Conservation (phyloP, 1,139 yeast genomes). For the Yamadazyma membranifaciens region DNA sequence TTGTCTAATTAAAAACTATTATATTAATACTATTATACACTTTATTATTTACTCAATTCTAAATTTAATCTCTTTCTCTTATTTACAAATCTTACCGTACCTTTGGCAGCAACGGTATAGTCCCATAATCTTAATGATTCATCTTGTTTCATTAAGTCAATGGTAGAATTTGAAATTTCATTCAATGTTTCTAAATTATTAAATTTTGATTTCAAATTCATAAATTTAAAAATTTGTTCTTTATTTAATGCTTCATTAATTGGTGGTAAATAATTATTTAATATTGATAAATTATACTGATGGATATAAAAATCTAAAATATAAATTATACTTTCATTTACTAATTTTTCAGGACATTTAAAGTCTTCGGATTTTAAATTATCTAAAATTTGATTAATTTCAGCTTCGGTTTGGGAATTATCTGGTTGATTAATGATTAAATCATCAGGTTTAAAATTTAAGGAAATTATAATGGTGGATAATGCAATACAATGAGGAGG, state of each 20-base stretch:
- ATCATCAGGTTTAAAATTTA: slow-evolving; percentile 41
- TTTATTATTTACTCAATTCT: slow-evolving; percentile 20
- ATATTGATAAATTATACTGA: slow-evolving; percentile 36
- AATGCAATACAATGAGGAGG: slow-evolving; percentile 84
- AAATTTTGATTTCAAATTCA: slow-evolving; percentile 46
- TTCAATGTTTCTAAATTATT: slow-evolving; percentile 40
- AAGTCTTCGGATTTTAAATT: slow-evolving; percentile 40
- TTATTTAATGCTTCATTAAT: slow-evolving; percentile 37
- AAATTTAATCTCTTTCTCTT: slow-evolving; percentile 43
- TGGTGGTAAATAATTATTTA: slow-evolving; percentile 30
- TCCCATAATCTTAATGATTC: slow-evolving; percentile 51
- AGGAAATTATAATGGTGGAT: slow-evolving; percentile 51
- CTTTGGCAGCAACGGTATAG: slow-evolving; percentile 42
- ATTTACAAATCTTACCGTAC: slow-evolving; percentile 56
- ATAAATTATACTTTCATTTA: slow-evolving; percentile 60
- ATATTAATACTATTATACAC: too few relatives aligned
- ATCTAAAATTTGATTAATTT: slow-evolving; percentile 15
- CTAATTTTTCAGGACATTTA: slow-evolving; percentile 49
- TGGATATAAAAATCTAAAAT: slow-evolving; percentile 63
- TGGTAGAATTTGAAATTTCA: slow-evolving; percentile 38
- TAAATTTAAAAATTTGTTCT: slow-evolving; percentile 47
- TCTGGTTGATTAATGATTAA: slow-evolving; percentile 30
- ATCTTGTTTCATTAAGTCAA: slow-evolving; percentile 41
- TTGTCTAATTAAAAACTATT: not conserved
- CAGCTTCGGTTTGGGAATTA: slow-evolving; percentile 14